phyloP scores from a whole-genome alignment of 352 stramenopile genomes.

The Plasmopara muralis region DNA sequence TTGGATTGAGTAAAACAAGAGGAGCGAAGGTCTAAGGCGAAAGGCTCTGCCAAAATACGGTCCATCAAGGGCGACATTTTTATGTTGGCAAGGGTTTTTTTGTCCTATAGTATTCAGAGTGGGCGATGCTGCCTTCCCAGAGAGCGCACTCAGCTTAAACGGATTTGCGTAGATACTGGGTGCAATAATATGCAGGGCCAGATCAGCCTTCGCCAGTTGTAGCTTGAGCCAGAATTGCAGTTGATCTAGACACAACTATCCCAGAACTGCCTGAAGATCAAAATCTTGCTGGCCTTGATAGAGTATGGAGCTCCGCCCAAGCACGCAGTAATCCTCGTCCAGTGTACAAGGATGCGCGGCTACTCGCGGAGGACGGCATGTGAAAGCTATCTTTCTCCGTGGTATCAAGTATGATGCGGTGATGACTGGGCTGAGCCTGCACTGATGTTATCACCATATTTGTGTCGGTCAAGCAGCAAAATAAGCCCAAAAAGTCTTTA shows the following conservation, averaged over 20 bases:
- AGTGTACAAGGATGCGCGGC: not conserved
- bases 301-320: not conserved
- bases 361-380: not conserved
- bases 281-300: conserved; percentile 19
- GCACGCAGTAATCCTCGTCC: not conserved
- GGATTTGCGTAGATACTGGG: conserved; percentile 1
- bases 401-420: not conserved
- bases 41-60: not conserved
- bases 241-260: conserved; percentile 32
- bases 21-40: not conserved
- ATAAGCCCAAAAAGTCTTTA: too few relatives aligned
- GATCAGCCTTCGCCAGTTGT: not conserved
- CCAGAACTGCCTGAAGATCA: not conserved
- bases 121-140: not conserved
- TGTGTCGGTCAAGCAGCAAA: too few relatives aligned
- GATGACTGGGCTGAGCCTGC: conserved; percentile 1
- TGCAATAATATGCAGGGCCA: conserved; percentile 2
- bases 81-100: not conserved
- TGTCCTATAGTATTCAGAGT: not conserved
- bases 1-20: not conserved
- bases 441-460: too few relatives aligned
- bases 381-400: not conserved
- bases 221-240: conserved; percentile 2
- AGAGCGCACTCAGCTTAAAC: not conserved
- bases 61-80: not conserved